These are phyloP conservation scores for Stellera chamaejasme DNA, from an alignment of 345 rosid species.

Conservation along the genomic window DNA sequence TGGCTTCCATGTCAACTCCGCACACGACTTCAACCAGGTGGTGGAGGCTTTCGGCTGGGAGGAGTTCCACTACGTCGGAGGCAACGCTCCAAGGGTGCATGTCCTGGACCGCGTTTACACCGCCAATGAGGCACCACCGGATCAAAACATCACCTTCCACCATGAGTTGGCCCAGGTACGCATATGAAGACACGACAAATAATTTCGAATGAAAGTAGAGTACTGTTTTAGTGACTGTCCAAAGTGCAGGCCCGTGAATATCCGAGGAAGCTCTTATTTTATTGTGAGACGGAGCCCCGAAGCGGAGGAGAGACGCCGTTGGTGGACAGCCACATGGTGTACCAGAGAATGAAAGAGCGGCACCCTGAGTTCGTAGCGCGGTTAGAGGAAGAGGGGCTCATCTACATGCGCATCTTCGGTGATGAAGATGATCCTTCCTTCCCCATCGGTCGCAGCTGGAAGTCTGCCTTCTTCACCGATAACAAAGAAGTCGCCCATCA, in stretches of 20 bases:
- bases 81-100: slow-evolving; percentile 66
- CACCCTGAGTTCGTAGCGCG: slow-evolving; percentile 52
- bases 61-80: slow-evolving; percentile 79
- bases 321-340: slow-evolving; percentile 64
- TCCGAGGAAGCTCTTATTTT: slow-evolving; percentile 74
- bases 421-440: slow-evolving; percentile 74
- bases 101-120: slow-evolving; percentile 78
- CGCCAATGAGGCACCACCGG: slow-evolving; percentile 80
- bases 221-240: background rate
- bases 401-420: slow-evolving; percentile 53
- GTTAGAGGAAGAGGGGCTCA: slow-evolving; percentile 59
- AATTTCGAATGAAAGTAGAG: background rate
- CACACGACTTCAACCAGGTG: slow-evolving; percentile 62
- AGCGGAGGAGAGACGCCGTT: slow-evolving; percentile 85
- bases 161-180: slow-evolving; percentile 84
- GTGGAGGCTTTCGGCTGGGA: slow-evolving; percentile 73
- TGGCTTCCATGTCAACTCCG: slow-evolving; percentile 47
- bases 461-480: slow-evolving; percentile 66
- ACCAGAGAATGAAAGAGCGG: slow-evolving; percentile 51
- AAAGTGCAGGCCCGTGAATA: slow-evolving; percentile 59
- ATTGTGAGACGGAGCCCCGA: slow-evolving; percentile 64
- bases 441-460: slow-evolving; percentile 86
- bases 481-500: slow-evolving; percentile 53
- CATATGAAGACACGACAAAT: too few relatives aligned
- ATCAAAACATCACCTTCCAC: slow-evolving; percentile 73